Evolutionary conservation across 768 basidiomycete genomes (phyloP).

Genomic region (Lepiota subincarnata): DNA sequence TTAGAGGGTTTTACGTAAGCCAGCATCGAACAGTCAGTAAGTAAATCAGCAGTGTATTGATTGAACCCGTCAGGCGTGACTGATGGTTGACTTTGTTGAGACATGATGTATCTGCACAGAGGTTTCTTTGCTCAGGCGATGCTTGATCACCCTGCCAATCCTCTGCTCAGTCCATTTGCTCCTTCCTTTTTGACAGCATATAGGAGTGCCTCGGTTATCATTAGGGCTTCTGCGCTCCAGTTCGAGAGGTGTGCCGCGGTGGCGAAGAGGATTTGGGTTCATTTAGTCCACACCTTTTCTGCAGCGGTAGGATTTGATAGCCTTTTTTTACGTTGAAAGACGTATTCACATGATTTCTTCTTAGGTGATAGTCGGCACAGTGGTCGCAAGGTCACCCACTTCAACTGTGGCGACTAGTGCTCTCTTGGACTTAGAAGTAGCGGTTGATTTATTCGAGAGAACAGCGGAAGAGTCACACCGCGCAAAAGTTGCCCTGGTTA

Average conservation of each 20-base stretch:
- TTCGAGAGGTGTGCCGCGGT: constrained; percentile 44
- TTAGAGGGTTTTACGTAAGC: constrained; percentile 52
- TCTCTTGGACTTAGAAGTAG: constrained; percentile 42
- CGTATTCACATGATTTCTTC: not conserved
- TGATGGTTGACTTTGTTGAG: constrained; percentile 20
- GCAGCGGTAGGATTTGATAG: constrained; percentile 34
- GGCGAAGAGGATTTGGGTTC: constrained; percentile 47
- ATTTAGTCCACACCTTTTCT: constrained; percentile 47
- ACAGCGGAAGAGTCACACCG: constrained; percentile 41
- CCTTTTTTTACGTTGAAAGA: not conserved
- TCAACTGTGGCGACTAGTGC: constrained; percentile 48
- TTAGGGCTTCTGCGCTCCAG: constrained; percentile 45
- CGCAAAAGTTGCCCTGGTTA: constrained; percentile 43
- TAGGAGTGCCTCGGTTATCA: constrained; percentile 46
- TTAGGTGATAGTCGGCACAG: constrained; percentile 55
- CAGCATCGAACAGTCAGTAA: constrained; percentile 57
- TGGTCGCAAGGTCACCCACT: constrained; percentile 54
- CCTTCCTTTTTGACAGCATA: constrained; percentile 55
- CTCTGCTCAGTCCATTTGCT: constrained; percentile 50
- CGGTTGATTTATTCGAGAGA: constrained; percentile 42
- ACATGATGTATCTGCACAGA: constrained; percentile 51
- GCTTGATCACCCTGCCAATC: constrained; percentile 49
- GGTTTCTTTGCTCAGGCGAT: constrained; percentile 58
- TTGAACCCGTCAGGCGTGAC: not conserved
- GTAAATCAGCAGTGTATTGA: constrained; percentile 21